Base-by-base conservation (phyloP, 164 flowering plant species). In the Nelumbo lutea region DNA sequence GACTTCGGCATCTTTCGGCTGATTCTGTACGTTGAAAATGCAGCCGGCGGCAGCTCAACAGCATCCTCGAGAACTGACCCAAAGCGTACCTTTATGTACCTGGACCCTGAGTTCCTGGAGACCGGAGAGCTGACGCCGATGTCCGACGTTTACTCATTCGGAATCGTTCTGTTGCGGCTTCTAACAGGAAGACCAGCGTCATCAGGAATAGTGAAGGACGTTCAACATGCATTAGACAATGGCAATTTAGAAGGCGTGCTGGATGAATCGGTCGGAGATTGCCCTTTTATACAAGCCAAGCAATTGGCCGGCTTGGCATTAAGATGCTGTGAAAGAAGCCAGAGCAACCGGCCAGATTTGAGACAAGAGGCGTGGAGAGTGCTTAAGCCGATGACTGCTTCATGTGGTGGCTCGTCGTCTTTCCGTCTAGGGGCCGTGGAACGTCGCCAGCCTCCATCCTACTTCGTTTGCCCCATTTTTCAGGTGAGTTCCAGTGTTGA, bases 81-180 rank as follows among this genome's bases (percentile, higher is more conserved):
- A 27, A 27, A 27, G 27, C 27, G 27, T 27, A 65, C 60, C 41
- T 64, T 66, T 59, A 69, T 42, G 9, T 84, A 84, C 48, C 56
- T 72, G 57, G 89, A 85, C 72, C 89, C 89, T 7, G 83, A 83
- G 58, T 76, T 67, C 72, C 58, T 75, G 9, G 74, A 72, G 42
- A 67, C 75, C 39, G 85, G 85, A 59, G 67, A 73, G 73, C 79
- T 83, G 9, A 74, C 85, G 7, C 75, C 76, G 46, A 77, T 79
- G 63, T 86, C 87, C 43, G 94, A 89, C 78, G 83, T 87, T 1
- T 89, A 81, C 74, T 87, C 94, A 4, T 82, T 85, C 62, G 94
- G 94, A 43, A 60, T 89, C 5, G 68, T 89, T 68, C 65, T 87
- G 3, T 73, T 89, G 58, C 78, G 51, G 27, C 79, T 89, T 55